Percentiles rank a stretch among this genome's conserved stretches.
Conservation (phyloP, 192 early-diverging fungal genomes). For the Entomortierella chlamydospora region DNA sequence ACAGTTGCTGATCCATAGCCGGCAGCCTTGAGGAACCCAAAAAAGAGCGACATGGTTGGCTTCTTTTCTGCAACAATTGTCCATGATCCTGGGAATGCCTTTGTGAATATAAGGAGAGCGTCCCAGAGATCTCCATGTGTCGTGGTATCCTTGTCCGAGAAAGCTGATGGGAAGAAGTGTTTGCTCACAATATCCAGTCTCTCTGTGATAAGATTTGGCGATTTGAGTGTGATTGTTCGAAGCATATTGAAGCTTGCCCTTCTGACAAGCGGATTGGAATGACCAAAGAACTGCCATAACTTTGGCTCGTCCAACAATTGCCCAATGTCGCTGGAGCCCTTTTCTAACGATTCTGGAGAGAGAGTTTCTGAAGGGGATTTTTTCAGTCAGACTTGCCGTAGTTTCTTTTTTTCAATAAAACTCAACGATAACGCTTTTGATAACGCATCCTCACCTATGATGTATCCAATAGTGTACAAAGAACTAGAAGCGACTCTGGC, state of each 20-base stretch:
- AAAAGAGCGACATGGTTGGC: conserved; percentile 70
- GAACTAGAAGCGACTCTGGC: conserved; percentile 72
- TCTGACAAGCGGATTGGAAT: conserved; percentile 65
- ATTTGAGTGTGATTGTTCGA: conserved; percentile 58
- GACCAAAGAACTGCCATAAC: conserved; percentile 65
- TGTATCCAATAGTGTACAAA: conserved; percentile 65
- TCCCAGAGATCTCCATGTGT: conserved; percentile 91
- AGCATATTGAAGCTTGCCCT: conserved; percentile 71
- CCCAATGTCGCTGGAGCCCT: conserved; percentile 54
- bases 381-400: not conserved
- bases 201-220: conserved; percentile 60
- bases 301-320: conserved; percentile 62
- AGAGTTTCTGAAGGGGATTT: conserved; percentile 19
- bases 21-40: conserved; percentile 74
- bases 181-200: conserved; percentile 62
- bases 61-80: conserved; percentile 65
- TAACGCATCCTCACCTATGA: conserved; percentile 56
- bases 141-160: conserved; percentile 78
- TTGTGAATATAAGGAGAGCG: conserved; percentile 81
- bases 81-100: conserved; percentile 76
- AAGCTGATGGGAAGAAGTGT: conserved; percentile 71
- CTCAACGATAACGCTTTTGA: not conserved
- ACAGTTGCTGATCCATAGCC: conserved; percentile 72
- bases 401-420: not conserved
- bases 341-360: conserved; percentile 37